These are phyloP conservation scores for Alternaria incomplexa DNA, from an alignment of 2,329 filamentous ascomycete species.

Conservation along the genomic window DNA sequence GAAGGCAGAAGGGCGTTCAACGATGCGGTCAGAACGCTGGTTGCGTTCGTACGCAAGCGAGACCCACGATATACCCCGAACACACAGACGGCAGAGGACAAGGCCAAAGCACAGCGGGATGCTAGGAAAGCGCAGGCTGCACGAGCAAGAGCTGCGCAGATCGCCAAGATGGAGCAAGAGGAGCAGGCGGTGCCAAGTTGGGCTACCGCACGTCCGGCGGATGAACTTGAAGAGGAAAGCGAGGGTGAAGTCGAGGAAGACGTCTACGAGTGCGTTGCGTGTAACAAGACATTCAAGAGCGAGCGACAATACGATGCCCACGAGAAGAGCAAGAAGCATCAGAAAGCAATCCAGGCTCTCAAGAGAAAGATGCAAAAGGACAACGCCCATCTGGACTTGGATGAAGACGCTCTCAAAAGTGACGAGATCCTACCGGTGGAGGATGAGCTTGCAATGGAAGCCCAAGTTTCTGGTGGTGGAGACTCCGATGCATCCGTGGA, in stretches of 20 bases:
- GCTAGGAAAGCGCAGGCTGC: conserved; percentile 85
- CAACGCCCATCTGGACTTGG: conserved; percentile 64
- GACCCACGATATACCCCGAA: conserved; percentile 85
- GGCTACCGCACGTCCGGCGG: conserved; percentile 67
- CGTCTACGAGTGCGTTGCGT: conserved; percentile 68
- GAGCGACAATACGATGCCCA: conserved; percentile 91
- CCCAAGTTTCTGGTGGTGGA: conserved; percentile 25
- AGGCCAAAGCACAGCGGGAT: conserved; percentile 77
- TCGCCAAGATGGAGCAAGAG: conserved; percentile 71
- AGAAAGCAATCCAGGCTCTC: conserved; percentile 82
- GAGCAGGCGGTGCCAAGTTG: conserved; percentile 74
- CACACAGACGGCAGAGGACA: conserved; percentile 77
- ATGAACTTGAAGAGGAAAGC: conserved; percentile 62
- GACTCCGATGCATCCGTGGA: conserved; percentile 47
- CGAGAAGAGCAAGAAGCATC: conserved; percentile 95
- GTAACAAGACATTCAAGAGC: conserved; percentile 77
- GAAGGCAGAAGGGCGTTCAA: conserved; percentile 89
- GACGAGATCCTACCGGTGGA: conserved; percentile 44
- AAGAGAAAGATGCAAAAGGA: conserved; percentile 84
- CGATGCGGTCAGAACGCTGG: conserved; percentile 83
- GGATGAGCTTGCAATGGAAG: conserved; percentile 29
- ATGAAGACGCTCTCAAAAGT: conserved; percentile 43
- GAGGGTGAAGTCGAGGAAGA: conserved; percentile 58
- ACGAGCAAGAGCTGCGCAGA: conserved; percentile 79
- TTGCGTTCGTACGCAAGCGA: conserved; percentile 87